Conservation (phyloP, 495 filamentous ascomycete genomes). For the Penicillium macrosclerotiorum region DNA sequence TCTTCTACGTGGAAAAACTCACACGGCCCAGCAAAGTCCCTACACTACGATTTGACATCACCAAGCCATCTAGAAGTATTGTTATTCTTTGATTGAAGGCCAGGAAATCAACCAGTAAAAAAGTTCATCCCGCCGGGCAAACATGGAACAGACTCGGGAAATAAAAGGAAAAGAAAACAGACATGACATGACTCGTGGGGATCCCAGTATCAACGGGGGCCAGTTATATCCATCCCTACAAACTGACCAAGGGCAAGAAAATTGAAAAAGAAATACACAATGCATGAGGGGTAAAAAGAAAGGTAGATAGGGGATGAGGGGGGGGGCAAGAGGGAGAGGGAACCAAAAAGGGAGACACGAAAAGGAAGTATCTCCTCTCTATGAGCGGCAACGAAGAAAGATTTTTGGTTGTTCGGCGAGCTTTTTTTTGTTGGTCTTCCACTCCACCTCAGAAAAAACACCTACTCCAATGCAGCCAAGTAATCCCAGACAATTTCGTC, state of each 20-base stretch:
- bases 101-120: constrained; percentile 15
- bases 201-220: constrained; percentile 28
- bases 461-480: constrained; percentile 21
- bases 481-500: background rate
- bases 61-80: constrained; percentile 17
- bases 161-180: constrained; percentile 13
- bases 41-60: too few relatives aligned
- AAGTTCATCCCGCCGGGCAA: constrained; percentile 21
- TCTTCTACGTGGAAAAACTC: too few relatives aligned
- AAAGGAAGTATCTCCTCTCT: constrained; percentile 21
- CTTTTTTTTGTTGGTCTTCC: constrained; percentile 10
- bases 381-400: constrained; percentile 24
- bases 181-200: constrained; percentile 42
- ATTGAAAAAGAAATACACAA: constrained; percentile 17
- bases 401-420: constrained; percentile 24
- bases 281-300: constrained; percentile 13
- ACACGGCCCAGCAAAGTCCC: too few relatives aligned
- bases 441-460: constrained; percentile 24
- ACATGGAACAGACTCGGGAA: constrained; percentile 20
- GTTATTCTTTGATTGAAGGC: constrained; percentile 20
- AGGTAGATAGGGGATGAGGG: background rate
- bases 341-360: constrained; percentile 16
- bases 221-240: constrained; percentile 27
- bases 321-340: background rate
- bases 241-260: constrained; percentile 19